Evolutionary conservation across 2,329 filamentous ascomycete species (phyloP).

Genomic region (Alternaria sp.): DNA sequence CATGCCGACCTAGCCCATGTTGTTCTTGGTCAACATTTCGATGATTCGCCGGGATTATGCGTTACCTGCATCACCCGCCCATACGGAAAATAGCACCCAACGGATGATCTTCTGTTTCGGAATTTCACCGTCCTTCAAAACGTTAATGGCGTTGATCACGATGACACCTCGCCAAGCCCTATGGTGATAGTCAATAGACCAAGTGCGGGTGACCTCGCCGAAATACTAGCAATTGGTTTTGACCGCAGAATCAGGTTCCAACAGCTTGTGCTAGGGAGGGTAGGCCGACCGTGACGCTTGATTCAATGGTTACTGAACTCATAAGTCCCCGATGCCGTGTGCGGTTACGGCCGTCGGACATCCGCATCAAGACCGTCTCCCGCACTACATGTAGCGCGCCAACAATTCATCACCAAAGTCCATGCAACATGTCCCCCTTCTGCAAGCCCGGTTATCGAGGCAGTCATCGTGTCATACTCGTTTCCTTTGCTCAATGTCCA

Average conservation of each 20-base stretch:
- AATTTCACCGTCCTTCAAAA: conserved; percentile 21
- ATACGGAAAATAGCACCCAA: conserved; percentile 8
- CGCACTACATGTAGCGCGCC: conserved; percentile 15
- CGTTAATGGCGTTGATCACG: conserved; percentile 29
- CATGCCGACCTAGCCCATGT: conserved; percentile 10
- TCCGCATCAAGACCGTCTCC: conserved; percentile 18
- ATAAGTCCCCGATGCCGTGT: conserved; percentile 7
- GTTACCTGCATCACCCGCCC: conserved; percentile 11
- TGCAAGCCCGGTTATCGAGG: conserved; percentile 1
- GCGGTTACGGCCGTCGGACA: conserved; percentile 28
- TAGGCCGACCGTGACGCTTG: conserved; percentile 14
- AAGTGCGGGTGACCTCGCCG: conserved; percentile 40
- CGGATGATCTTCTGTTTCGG: conserved; percentile 18
- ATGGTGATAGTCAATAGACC: conserved; percentile 19
- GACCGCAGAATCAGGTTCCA: conserved; percentile 20
- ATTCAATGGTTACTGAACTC: conserved; percentile 13
- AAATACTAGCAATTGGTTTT: conserved; percentile 32
- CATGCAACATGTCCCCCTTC: not conserved
- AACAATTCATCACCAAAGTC: not conserved
- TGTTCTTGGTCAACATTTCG: conserved; percentile 1
- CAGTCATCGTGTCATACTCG: conserved; percentile 2
- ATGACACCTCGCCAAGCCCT: conserved; percentile 29
- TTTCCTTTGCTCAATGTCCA: conserved; percentile 1
- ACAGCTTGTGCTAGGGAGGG: conserved; percentile 13
- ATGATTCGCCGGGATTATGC: conserved; percentile 9